phyloP scores from a whole-genome alignment of 768 basidiomycete species.

The Lepiota venenata region DNA sequence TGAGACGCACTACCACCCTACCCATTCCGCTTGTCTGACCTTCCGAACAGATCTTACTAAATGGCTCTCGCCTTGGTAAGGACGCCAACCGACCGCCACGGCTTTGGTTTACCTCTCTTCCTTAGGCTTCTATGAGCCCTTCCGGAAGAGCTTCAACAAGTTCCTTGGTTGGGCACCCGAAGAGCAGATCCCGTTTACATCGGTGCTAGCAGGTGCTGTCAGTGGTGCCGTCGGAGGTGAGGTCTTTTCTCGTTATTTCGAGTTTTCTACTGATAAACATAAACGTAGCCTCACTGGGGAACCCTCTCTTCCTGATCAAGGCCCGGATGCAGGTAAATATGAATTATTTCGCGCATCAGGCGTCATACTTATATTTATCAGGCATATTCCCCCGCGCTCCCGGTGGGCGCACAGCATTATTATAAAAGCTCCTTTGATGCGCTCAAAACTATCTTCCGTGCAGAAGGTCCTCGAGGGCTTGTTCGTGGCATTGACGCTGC shows the following conservation, averaged over 20 bases:
- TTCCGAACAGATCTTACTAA: constrained; percentile 70
- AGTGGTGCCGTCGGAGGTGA: constrained; percentile 91
- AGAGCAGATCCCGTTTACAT: constrained; percentile 71
- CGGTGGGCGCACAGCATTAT: constrained; percentile 91
- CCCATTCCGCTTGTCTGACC: neutral
- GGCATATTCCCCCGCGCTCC: constrained; percentile 94
- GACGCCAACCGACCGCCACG: neutral
- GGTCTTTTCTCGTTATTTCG: constrained; percentile 2
- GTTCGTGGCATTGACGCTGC: constrained; percentile 92
- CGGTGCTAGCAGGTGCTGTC: constrained; percentile 81
- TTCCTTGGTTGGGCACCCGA: constrained; percentile 58
- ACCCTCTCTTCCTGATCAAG: constrained; percentile 93
- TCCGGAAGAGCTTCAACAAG: constrained; percentile 69
- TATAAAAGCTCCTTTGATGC: constrained; percentile 88
- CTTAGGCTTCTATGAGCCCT: constrained; percentile 93
- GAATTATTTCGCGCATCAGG: neutral
- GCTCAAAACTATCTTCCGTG: constrained; percentile 69
- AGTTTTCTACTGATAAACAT: neutral
- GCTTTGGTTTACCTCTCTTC: neutral
- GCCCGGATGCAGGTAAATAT: constrained; percentile 89
- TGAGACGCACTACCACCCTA: constrained; percentile 29
- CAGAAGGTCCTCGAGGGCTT: constrained; percentile 78
- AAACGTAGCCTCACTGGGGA: constrained; percentile 79
- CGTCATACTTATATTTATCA: constrained; percentile 20
- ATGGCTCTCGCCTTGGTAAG: constrained; percentile 84